Conservation (phyloP, 2,329 filamentous ascomycete species). For the Simplicillium sp. region DNA sequence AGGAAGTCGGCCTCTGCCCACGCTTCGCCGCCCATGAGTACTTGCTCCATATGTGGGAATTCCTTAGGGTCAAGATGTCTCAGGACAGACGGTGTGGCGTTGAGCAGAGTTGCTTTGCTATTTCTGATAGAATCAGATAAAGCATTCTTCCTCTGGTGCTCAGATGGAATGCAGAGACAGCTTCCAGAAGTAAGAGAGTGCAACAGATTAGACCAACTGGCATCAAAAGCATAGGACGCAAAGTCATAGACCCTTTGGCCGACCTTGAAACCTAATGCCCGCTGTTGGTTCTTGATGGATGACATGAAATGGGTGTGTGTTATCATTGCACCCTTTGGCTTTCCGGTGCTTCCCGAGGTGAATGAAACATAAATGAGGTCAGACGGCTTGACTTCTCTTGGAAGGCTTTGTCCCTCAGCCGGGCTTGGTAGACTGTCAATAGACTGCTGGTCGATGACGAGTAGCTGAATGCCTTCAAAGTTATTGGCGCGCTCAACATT, state of each 20-base stretch:
- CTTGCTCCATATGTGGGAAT: not conserved
- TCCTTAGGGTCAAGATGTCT: not conserved
- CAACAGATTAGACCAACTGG: not conserved
- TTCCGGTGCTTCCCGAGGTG: not conserved
- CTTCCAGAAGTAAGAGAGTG: not conserved
- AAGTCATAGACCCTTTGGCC: not conserved
- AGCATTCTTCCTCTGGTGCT: not conserved
- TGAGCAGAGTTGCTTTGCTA: not conserved
- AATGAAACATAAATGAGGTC: not conserved
- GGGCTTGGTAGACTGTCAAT: no score
- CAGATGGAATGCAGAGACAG: slow-evolving; percentile 1
- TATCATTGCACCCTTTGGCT: not conserved
- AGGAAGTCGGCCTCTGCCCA: not conserved
- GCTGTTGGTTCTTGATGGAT: not conserved
- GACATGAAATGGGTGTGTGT: not conserved
- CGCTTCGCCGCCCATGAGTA: not conserved
- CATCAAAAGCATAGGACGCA: slow-evolving; percentile 2
- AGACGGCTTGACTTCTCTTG: not conserved
- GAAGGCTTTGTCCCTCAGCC: no score
- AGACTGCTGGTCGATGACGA: no score
- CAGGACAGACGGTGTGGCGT: not conserved
- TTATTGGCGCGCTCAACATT: no score
- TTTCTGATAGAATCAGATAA: not conserved
- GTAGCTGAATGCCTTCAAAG: no score
- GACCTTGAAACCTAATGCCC: not conserved